phyloP scores from a whole-genome alignment of 306 rosid genomes.

The Medicago ruthenica region DNA sequence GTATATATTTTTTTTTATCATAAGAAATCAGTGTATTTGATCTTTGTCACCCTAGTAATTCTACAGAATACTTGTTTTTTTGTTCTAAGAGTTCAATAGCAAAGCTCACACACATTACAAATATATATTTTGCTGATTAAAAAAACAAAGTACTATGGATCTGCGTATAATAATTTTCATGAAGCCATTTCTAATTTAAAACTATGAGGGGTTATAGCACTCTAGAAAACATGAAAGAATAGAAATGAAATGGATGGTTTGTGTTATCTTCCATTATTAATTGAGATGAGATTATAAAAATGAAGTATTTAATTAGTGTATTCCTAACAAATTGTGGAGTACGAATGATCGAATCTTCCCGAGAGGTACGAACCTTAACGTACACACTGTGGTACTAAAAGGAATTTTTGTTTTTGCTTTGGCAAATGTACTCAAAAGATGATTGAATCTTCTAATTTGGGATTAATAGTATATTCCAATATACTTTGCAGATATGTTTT shows the following conservation, averaged over 20 bases:
- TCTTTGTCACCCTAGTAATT: too few relatives aligned
- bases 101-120: too few relatives aligned
- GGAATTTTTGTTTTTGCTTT: not conserved
- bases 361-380: constrained; percentile 6
- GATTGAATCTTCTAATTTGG: constrained; percentile 38
- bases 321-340: not conserved
- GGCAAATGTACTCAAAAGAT: not conserved
- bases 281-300: constrained; percentile 9
- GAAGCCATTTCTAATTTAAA: not conserved
- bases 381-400: constrained; percentile 32
- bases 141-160: too few relatives aligned
- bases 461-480: not conserved
- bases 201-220: not conserved
- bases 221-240: not conserved
- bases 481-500: not conserved
- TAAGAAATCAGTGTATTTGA: too few relatives aligned
- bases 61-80: too few relatives aligned
- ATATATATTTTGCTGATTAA: too few relatives aligned
- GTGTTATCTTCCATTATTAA: not conserved
- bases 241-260: not conserved
- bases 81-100: too few relatives aligned
- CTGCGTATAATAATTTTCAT: not conserved
- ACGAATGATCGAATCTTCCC: constrained; percentile 22
- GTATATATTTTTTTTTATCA: too few relatives aligned
- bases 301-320: not conserved